These are phyloP conservation scores for Penicillium sp. DNA, from an alignment of 2,329 filamentous ascomycete genomes.

Conservation along the genomic window DNA sequence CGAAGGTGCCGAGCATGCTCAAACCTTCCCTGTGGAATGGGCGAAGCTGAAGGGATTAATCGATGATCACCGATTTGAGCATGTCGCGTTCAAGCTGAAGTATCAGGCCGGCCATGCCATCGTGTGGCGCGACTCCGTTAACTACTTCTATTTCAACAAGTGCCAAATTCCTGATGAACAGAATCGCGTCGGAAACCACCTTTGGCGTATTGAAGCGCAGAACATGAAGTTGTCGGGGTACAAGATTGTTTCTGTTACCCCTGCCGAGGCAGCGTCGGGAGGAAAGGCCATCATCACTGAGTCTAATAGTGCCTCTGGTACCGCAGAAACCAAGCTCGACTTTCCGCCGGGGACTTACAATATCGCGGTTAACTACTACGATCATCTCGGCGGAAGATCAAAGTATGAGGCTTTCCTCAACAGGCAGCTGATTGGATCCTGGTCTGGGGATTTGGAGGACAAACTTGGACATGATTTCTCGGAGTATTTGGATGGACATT, in stretches of 20 bases:
- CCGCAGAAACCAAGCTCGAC: slow-evolving; percentile 48
- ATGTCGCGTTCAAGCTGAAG: slow-evolving; percentile 58
- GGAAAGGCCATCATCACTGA: slow-evolving; percentile 57
- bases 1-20: slow-evolving; percentile 58
- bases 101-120: slow-evolving; percentile 70
- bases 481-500: slow-evolving; percentile 63
- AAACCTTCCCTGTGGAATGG: slow-evolving; percentile 49
- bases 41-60: slow-evolving; percentile 20
- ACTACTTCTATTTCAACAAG: slow-evolving; percentile 62
- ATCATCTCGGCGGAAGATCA: slow-evolving; percentile 59
- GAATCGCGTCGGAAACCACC: slow-evolving; percentile 60
- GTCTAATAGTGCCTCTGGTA: slow-evolving; percentile 53
- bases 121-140: slow-evolving; percentile 69
- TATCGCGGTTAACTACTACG: slow-evolving; percentile 67
- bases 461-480: slow-evolving; percentile 60
- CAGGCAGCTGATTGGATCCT: slow-evolving; percentile 54
- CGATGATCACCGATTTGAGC: slow-evolving; percentile 32
- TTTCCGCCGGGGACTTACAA: slow-evolving; percentile 60
- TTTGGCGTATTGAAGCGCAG: slow-evolving; percentile 69
- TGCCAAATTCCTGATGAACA: slow-evolving; percentile 60
- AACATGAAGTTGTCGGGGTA: slow-evolving; percentile 63
- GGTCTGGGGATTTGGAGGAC: slow-evolving; percentile 62
- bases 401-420: slow-evolving; percentile 58
- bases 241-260: slow-evolving; percentile 52
- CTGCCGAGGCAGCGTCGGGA: slow-evolving; percentile 61